These are phyloP conservation scores for Panaeolus cyanescens DNA, from an alignment of 768 basidiomycete genomes.

Conservation along the genomic window DNA sequence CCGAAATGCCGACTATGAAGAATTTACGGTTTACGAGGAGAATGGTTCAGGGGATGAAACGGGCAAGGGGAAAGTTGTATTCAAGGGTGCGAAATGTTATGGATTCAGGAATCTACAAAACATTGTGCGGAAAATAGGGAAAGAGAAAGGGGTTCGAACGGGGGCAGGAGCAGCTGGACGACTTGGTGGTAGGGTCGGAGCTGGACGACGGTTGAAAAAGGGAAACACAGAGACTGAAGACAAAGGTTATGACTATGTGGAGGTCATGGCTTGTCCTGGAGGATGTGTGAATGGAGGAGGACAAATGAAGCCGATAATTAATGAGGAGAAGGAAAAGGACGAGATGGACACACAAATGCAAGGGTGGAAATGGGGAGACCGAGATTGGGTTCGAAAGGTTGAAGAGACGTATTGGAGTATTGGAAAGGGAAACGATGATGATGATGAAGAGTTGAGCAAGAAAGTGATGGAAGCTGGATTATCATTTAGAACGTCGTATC, in stretches of 20 bases:
- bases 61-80: slow-evolving; percentile 60
- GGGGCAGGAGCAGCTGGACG: slow-evolving; percentile 44
- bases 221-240: slow-evolving; percentile 27
- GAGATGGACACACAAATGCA: slow-evolving; percentile 36
- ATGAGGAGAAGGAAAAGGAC: slow-evolving; percentile 70
- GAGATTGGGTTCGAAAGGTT: slow-evolving; percentile 79
- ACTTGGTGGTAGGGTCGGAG: slow-evolving; percentile 24
- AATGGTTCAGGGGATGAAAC: slow-evolving; percentile 25
- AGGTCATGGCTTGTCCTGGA: slow-evolving; percentile 98
- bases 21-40: slow-evolving; percentile 54
- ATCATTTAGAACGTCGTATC: slow-evolving; percentile 77
- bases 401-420: slow-evolving; percentile 80
- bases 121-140: slow-evolving; percentile 90
- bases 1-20: slow-evolving; percentile 79
- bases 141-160: slow-evolving; percentile 74
- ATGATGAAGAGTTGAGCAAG: slow-evolving; percentile 29
- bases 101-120: slow-evolving; percentile 98
- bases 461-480: slow-evolving; percentile 37
- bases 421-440: slow-evolving; percentile 16
- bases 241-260: slow-evolving; percentile 82
- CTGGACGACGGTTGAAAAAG: slow-evolving; percentile 26
- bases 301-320: slow-evolving; percentile 56
- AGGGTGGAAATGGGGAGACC: slow-evolving; percentile 77
- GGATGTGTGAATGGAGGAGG: slow-evolving; percentile 99
- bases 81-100: slow-evolving; percentile 94